phyloP scores from a whole-genome alignment of 2,329 filamentous ascomycete genomes.

The Truncatella angustata region DNA sequence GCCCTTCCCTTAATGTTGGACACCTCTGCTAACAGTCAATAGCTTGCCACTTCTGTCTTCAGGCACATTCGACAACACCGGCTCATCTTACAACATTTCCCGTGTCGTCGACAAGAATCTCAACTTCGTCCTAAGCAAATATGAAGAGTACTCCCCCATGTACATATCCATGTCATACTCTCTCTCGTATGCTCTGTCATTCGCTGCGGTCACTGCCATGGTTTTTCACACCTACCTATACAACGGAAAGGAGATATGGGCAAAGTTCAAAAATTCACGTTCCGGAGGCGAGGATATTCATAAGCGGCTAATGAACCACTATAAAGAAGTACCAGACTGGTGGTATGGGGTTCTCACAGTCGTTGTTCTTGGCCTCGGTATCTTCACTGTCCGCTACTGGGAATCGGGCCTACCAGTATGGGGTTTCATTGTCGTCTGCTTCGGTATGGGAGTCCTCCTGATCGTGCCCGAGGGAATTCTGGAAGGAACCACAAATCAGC shows the following conservation, averaged over 20 bases:
- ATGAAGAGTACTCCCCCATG: constrained; percentile 33
- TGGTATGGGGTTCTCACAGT: constrained; percentile 35
- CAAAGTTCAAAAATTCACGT: constrained; percentile 28
- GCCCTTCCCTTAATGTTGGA: not conserved
- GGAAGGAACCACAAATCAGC: constrained; percentile 11
- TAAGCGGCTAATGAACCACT: constrained; percentile 33
- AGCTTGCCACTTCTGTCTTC: constrained; percentile 27
- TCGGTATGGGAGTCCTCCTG: constrained; percentile 9
- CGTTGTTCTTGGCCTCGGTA: constrained; percentile 30
- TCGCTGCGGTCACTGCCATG: constrained; percentile 32
- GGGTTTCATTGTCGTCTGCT: constrained; percentile 10
- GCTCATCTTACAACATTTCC: constrained; percentile 27
- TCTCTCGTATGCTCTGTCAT: constrained; percentile 34
- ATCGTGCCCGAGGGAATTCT: constrained; percentile 11
- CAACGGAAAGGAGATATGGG: constrained; percentile 32
- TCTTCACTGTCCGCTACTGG: constrained; percentile 24
- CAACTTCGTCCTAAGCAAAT: constrained; percentile 26
- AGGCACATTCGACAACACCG: constrained; percentile 31
- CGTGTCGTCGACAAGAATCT: constrained; percentile 25
- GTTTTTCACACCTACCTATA: constrained; percentile 32
- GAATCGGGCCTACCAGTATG: constrained; percentile 16
- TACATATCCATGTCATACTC: constrained; percentile 34
- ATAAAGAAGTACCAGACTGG: constrained; percentile 36
- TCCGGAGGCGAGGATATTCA: constrained; percentile 33
- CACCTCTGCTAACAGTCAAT: not conserved